Evolutionary conservation across 2,329 filamentous ascomycete genomes (phyloP), one percentile per base, ranked within the genome.

Genomic region (Neurospora crassa): DNA sequence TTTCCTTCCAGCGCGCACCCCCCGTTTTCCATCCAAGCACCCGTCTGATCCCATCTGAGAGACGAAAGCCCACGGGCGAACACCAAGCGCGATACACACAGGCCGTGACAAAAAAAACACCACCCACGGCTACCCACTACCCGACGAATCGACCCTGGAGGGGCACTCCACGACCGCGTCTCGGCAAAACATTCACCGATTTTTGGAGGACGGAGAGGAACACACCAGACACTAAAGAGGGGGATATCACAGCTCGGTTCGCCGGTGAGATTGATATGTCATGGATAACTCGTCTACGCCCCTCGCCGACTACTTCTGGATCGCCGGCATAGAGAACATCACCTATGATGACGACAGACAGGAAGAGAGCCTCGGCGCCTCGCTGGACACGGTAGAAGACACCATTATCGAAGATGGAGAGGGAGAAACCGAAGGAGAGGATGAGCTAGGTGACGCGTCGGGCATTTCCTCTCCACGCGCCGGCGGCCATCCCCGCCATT

Each of bases 281-380:
- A 89, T 89, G 87, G 87, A 88, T 78, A 83, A 80, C 81, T 84
- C 88, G 72, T 89, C 88, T 74, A 85, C 85, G 74, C 90, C 90
- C 78, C 84, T 92, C 79, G 90, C 90, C 80, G 90, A 92, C 80
- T 92, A 92, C 82, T 92, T 92, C 81, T 92, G 90, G 90, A 91
- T 92, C 79, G 90, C 90, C 75, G 90, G 90, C 77, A 85, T 92
- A 81, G 89, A 91, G 80, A 87, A 88, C 73, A 85, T 91, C 76
- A 85, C 87, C 71, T 91, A 91, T 82, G 85, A 88, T 73, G 89
- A 91, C 71, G 69, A 43, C 16, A 29, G 71, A 24, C 67, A 72
- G 47, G 59, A 70, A 63, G 70, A 42, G n/a, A 34, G 20, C 43
- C 40, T 40, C 43, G 42, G 70, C 41, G 67, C 72, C 53, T 73